Base-by-base conservation (phyloP, 164 flowering plant species). In the Nymphaea thermarum region DNA sequence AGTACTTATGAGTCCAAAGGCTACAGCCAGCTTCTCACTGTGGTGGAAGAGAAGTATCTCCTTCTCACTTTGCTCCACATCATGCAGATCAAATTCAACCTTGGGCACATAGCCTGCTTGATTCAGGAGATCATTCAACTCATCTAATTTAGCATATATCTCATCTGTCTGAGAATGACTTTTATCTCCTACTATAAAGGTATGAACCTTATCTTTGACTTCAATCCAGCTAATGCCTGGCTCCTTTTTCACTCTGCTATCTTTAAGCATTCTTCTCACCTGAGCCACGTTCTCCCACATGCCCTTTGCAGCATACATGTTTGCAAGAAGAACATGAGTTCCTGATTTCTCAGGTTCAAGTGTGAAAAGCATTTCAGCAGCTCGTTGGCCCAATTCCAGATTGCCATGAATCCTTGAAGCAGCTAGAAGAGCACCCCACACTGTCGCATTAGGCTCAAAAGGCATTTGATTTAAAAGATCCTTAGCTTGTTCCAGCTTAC, bases 151-250 rank as follows among this genome's bases (percentile, higher is more conserved):
- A 2, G 70, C 74, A 72, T 67, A 67, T 42, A 72, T 72, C 66
- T 72, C 70, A 14, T 67, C 41, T 0, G 74, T 43, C 66, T 63
- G 53, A 17, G 70, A 43, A 42, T 72, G 74, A n/a, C 66, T 72
- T 72, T 70, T 67, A 67, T 72, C 74, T n/a, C 74, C 74, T n/a
- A 67, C 74, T 62, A 63, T 67, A 72, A 72, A 72, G n/a, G 74
- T 55, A 72, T 72, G 74, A 15, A 72, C 71, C 55, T 72, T 72
- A 43, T 72, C 74, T 44, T 67, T 67, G 64, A 72, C 63, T 17
- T 72, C 74, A 43, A 72, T 63, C 74, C 74, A 72, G 63, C 74
- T 72, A 62, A 72, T 57, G 3, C 67, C 74, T 17, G 74, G 74
- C 67, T 72, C 74, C 47, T 67, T 72, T 66, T 72, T 72, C 14